Base-by-base conservation (phyloP, 2,329 filamentous ascomycete genomes). In the Hypomyces perniciosus region DNA sequence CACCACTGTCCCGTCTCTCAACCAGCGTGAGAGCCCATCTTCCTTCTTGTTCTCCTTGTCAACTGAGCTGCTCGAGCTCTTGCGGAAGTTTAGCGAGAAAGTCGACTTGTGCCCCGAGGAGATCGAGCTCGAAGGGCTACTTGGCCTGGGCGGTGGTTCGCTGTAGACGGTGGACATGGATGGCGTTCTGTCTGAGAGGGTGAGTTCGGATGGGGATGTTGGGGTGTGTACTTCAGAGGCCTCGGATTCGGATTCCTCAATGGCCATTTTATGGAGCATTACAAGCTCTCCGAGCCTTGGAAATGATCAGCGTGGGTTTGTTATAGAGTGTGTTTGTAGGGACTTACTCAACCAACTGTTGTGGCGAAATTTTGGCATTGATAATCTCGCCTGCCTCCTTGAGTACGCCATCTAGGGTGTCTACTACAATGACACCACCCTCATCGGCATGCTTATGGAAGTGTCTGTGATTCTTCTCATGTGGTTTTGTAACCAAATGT, bases 331-430 rank as follows among this genome's bases (percentile, higher is more conserved):
- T 37, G 6, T 20, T 20, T 20, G 45, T 20, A 47, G 39, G 5
- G 5, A 72, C 78, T 68, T 63, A 81, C 79, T 96, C 92, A 0
- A 96, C 88, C 4, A 96, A 78, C 59, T 95, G 85, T 42, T 83
- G 78, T 0, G 88, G 83, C 26, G 76, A 75, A 29, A 96, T 72
- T 0, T 83, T 84, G 0, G 89, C 88, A 57, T 89, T 81, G 8
- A 95, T 85, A 44, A 97, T 75, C 71, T 97, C 92, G 0, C 92
- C 92, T 0, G 91, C 87, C 64, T 96, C 89, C 59, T 84, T 84
- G 40, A 96, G 66, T 42, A 86, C 90, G 0, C 87, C 88, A 29
- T 89, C 84, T 0, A 95, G 74, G 8, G 86, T 91, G 62, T 90
- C 86, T 5, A 90, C 86, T 5, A 88, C 77, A 28, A 90, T 75